phyloP scores from a whole-genome alignment of 169 alveolate genomes.

The Cryptosporidium tyzzeri region DNA sequence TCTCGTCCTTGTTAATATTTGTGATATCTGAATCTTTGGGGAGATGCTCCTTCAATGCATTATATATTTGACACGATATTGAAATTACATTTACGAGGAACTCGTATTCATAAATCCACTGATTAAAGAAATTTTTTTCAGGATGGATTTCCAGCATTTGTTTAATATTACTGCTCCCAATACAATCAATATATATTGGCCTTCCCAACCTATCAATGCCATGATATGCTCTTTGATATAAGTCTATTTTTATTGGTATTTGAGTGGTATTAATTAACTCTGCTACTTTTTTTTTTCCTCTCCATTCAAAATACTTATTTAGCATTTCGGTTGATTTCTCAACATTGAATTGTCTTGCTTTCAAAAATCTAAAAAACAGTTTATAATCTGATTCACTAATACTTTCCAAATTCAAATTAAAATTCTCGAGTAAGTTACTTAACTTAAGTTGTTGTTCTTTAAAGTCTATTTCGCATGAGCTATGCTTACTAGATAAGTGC shows the following conservation, averaged over 20 bases:
- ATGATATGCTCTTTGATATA: conserved; percentile 83
- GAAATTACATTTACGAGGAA: conserved; percentile 65
- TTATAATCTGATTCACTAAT: conserved; percentile 26
- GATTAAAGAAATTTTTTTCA: conserved; percentile 58
- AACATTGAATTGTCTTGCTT: conserved; percentile 82
- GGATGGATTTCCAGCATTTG: conserved; percentile 33
- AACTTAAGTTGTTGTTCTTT: conserved; percentile 43
- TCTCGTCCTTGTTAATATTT: conserved; percentile 6
- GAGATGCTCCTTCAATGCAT: background rate
- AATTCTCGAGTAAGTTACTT: conserved; percentile 33
- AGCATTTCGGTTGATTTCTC: conserved; percentile 82
- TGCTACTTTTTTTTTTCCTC: conserved; percentile 76
- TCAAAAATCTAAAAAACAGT: conserved; percentile 78
- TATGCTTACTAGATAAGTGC: background rate
- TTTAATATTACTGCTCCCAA: conserved; percentile 81
- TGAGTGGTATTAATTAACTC: conserved; percentile 22
- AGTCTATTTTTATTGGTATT: conserved; percentile 50
- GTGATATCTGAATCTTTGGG: background rate
- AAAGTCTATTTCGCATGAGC: conserved; percentile 12
- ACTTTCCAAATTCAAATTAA: conserved; percentile 12
- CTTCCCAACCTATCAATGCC: conserved; percentile 81
- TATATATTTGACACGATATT: conserved; percentile 30
- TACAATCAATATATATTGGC: conserved; percentile 84
- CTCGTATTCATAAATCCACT: conserved; percentile 75
- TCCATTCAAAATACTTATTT: conserved; percentile 82